These are phyloP conservation scores for Saccharomycopsis guyanensis DNA, from an alignment of 805 yeast species.

Conservation along the genomic window DNA sequence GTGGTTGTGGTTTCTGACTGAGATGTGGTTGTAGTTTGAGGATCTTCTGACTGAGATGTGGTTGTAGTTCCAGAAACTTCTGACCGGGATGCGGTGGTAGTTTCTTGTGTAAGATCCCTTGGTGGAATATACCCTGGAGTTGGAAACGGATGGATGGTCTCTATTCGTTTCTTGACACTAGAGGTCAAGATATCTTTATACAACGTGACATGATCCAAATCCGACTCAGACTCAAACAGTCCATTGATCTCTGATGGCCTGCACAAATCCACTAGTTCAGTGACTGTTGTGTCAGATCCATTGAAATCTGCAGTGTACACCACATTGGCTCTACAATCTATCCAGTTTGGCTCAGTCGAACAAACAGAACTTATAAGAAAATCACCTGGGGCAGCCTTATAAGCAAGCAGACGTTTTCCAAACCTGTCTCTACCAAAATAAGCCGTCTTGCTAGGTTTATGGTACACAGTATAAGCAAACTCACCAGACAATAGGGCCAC, in stretches of 20 bases:
- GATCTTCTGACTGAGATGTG: too few relatives aligned
- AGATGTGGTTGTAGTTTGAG: too few relatives aligned
- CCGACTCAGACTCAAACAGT: background rate
- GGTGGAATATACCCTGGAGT: conserved; percentile 2
- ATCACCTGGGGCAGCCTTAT: conserved; percentile 23
- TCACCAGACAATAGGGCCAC: conserved; percentile 63
- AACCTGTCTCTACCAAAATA: conserved; percentile 80
- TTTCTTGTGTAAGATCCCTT: background rate
- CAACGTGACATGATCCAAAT: background rate
- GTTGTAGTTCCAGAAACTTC: too few relatives aligned
- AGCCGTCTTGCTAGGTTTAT: conserved; percentile 32
- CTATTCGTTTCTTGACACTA: conserved; percentile 45
- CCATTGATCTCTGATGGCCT: too few relatives aligned
- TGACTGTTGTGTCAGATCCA: background rate
- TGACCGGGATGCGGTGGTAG: background rate
- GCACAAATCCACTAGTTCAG: too few relatives aligned
- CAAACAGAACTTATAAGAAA: conserved; percentile 21
- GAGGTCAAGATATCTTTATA: conserved; percentile 28
- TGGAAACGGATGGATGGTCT: conserved; percentile 46
- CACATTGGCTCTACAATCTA: conserved; percentile 16
- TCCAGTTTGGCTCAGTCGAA: conserved; percentile 10
- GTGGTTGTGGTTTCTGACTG: too few relatives aligned
- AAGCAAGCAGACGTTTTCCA: conserved; percentile 75
- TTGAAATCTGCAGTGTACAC: conserved; percentile 1
- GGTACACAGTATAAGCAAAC: conserved; percentile 58